Conservation (phyloP, 768 basidiomycete species). For the Auricularia auricula-judae region DNA sequence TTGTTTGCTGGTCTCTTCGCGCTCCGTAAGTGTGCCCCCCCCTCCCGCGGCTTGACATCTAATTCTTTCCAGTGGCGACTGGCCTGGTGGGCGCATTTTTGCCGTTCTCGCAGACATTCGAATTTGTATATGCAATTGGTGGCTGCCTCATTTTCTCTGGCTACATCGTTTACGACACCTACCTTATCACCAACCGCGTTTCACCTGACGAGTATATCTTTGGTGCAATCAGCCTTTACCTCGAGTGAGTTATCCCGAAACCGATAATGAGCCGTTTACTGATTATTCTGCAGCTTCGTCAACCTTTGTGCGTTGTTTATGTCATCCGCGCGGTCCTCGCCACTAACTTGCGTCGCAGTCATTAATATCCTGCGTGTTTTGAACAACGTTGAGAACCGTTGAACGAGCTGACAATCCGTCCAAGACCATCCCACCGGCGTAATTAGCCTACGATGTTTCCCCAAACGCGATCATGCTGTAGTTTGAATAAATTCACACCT, state of each 20-base stretch:
- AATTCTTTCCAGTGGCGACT: slow-evolving; percentile 46
- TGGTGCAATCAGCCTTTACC: slow-evolving; percentile 85
- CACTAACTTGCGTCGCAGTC: slow-evolving; percentile 32
- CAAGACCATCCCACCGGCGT: too few relatives aligned
- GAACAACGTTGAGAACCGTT: slow-evolving; percentile 41
- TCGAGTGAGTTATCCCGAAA: slow-evolving; percentile 51
- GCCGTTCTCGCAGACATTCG: slow-evolving; percentile 73
- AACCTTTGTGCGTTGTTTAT: slow-evolving; percentile 41
- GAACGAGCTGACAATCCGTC: background rate
- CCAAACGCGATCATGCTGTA: too few relatives aligned
- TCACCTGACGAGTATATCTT: slow-evolving; percentile 92
- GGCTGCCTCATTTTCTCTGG: slow-evolving; percentile 81
- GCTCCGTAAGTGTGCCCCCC: slow-evolving; percentile 37
- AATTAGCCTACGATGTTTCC: too few relatives aligned
- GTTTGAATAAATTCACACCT: too few relatives aligned
- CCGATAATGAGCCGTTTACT: slow-evolving; percentile 9
- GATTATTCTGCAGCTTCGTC: slow-evolving; percentile 46
- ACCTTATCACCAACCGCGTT: slow-evolving; percentile 74
- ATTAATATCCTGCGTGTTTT: slow-evolving; percentile 76
- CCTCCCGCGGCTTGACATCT: slow-evolving; percentile 2
- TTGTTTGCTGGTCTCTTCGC: slow-evolving; percentile 79
- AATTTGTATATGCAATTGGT: slow-evolving; percentile 68
- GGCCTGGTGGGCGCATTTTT: slow-evolving; percentile 77
- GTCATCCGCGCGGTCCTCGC: slow-evolving; percentile 31
- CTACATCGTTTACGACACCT: slow-evolving; percentile 87